A percentile compares a stretch with the other conserved stretches of the same genome.
Conservation (phyloP, 2,329 filamentous ascomycete genomes). For the Sordariomycetes sp. region DNA sequence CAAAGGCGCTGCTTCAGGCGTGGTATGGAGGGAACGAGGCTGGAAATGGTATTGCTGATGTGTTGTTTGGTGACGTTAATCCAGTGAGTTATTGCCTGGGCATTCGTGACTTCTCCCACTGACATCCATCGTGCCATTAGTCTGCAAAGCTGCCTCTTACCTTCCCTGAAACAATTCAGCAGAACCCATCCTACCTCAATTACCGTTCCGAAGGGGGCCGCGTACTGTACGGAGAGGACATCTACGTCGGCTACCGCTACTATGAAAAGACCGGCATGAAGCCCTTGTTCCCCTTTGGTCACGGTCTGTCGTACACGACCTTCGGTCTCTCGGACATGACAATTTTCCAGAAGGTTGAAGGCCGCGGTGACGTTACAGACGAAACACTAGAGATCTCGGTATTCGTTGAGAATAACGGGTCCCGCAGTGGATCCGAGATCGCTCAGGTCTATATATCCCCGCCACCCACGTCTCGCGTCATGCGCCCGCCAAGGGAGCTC, state of each 20-base stretch:
- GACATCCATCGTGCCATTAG: too few relatives aligned
- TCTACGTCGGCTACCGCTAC: constrained; percentile 71
- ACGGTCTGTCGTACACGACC: constrained; percentile 65
- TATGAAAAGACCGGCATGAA: constrained; percentile 56
- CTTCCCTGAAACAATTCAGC: constrained; percentile 54
- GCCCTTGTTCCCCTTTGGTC: constrained; percentile 65
- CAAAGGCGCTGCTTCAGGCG: constrained; percentile 50
- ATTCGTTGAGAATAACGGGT: constrained; percentile 49
- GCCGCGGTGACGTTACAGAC: constrained; percentile 22
- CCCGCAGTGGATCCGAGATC: constrained; percentile 35
- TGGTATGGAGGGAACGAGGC: constrained; percentile 86
- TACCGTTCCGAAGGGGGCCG: constrained; percentile 57
- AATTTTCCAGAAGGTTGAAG: constrained; percentile 18
- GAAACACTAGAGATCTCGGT: constrained; percentile 34
- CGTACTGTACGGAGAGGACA: constrained; percentile 65
- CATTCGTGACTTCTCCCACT: too few relatives aligned
- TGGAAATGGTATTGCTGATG: constrained; percentile 67
- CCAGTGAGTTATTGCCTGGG: constrained; percentile 21
- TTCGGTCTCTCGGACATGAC: constrained; percentile 43
- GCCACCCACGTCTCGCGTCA: constrained; percentile 37
- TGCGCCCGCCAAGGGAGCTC: constrained; percentile 46
- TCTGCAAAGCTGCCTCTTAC: constrained; percentile 61
- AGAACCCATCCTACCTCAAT: constrained; percentile 67
- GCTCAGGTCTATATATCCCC: constrained; percentile 43
- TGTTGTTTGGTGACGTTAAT: constrained; percentile 62